Evolutionary conservation across 768 basidiomycete species (phyloP), one percentile per base, ranked within the genome.

Genomic region (Tulasnella sp.): DNA sequence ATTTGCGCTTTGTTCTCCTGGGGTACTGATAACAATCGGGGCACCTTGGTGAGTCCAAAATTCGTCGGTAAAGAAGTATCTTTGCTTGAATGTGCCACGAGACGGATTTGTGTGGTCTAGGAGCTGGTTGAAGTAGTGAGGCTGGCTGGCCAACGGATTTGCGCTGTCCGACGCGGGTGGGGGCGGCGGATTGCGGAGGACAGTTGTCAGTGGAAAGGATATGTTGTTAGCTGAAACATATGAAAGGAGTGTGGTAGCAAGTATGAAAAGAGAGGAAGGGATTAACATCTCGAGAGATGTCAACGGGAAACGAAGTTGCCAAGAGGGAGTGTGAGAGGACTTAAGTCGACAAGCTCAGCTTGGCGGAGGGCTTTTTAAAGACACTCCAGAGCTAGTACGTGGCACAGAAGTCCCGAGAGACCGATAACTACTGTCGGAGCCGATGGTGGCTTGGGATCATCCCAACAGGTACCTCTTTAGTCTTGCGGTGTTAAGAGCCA

Each of bases 61-160:
- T 58, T 64, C 20, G 37, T 79, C 40, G 6, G 24, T 69, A 34
- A 79, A 79, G 34, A 79, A 79, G 64, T 79, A 81, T 44, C 81
- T 58, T 34, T 81, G 81, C 72, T 81, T 81, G 48, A 81, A 81
- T 41, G 81, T 81, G 24, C 81, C 81, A 37, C 79, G 60, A n/a
- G 48, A 77, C 16, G 81, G 81, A 40, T 81, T 79, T 28, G 11
- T 44, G 64, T 81, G 80, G 50, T 81, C 80, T 50, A 81, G 69
- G 58, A 81, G 76, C 41, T 81, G 80, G 46, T 81, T 58, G 72
- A 81, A 81, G 46, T 60, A 77, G 76, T 81, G 76, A 24, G 54
- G 31, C 64, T 28, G n/a, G 28, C 28, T 28, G 5, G 28, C 64
- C 31, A 37, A 37, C 28, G 20, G 41, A 42, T 75, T 41, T 75